Base-by-base conservation (phyloP, 306 rosid species). In the Castanospermum australe region DNA sequence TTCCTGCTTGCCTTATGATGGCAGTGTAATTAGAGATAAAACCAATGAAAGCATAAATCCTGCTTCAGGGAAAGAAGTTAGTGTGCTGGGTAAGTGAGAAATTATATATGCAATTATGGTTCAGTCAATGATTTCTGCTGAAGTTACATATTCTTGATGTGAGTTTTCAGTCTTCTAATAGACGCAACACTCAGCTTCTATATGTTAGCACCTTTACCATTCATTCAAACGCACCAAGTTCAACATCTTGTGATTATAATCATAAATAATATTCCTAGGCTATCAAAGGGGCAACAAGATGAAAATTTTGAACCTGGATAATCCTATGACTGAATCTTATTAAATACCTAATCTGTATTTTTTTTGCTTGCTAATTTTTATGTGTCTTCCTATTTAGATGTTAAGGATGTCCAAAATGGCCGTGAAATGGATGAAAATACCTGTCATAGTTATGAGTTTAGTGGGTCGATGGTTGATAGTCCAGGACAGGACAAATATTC, bases 401-500 rank as follows among this genome's bases (percentile, higher is more conserved):
- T 38, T 65, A 60, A 70, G 64, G 85, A 80, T 82, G 76, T 76
- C 64, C 81, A 75, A 64, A 50, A 44, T 44, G 67, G 70, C 57
- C 63, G 38, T 64, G 80, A 88, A 62, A 67, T 79, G 79, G 88
- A 78, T 38, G 89, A 79, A 69, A 76, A 66, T 80, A 70, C 85
- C 2, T 71, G 83, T 77, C 80, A 77, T 63, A 60, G 86, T 74
- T 87, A 83, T 79, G 88, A 84, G 67, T 84, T 89, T 68, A 79
- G 83, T 78, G 80, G 84, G 56, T 83, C 87, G 4, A 51, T 80
- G 81, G 83, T 67, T 67, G 89, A 80, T 56, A 85, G 85, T 83
- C 80, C 80, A 7, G 73, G 32, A 47, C 54, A 55, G 47, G 86
- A 76, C 35, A 74, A 83, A 81, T 71, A 70, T 59, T 83, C 79